phyloP scores from a whole-genome alignment of 2,329 filamentous ascomycete species.

The Cladophialophora yegresii region DNA sequence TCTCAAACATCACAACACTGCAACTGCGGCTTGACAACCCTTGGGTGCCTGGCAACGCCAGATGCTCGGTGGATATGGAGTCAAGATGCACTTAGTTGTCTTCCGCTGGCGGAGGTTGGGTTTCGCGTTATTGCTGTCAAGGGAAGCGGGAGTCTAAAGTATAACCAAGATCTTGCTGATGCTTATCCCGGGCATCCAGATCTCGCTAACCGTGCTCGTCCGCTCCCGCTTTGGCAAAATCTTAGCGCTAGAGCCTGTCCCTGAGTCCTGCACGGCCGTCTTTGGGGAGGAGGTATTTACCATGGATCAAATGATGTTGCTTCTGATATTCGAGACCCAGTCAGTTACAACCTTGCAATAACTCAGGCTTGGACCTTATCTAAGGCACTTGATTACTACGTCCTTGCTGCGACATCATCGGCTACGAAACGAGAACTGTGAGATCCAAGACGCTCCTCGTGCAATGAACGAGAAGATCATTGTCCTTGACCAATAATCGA shows the following conservation, averaged over 20 bases:
- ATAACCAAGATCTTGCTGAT: not conserved
- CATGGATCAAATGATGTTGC: not conserved
- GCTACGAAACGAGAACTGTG: not conserved
- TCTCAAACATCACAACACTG: not conserved
- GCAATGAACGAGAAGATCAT: not conserved
- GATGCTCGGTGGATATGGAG: not conserved
- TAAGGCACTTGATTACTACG: not conserved
- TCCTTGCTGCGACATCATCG: not conserved
- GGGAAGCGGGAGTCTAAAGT: not conserved
- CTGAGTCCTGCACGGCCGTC: not conserved
- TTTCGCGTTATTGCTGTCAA: not conserved
- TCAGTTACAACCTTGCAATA: not conserved
- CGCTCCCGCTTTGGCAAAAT: conserved; percentile 5
- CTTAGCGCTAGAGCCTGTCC: not conserved
- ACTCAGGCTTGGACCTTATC: not conserved
- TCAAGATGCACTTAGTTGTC: not conserved
- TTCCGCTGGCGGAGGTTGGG: not conserved
- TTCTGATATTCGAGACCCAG: not conserved
- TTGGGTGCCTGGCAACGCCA: not conserved
- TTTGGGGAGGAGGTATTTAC: not conserved
- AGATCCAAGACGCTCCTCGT: not conserved
- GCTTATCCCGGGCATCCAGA: not conserved
- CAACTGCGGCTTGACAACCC: not conserved
- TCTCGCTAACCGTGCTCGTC: conserved; percentile 3
- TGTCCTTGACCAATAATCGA: not conserved